phyloP scores from a whole-genome alignment of 2,329 filamentous ascomycete genomes.

The Plenodomus tracheiphilus region DNA sequence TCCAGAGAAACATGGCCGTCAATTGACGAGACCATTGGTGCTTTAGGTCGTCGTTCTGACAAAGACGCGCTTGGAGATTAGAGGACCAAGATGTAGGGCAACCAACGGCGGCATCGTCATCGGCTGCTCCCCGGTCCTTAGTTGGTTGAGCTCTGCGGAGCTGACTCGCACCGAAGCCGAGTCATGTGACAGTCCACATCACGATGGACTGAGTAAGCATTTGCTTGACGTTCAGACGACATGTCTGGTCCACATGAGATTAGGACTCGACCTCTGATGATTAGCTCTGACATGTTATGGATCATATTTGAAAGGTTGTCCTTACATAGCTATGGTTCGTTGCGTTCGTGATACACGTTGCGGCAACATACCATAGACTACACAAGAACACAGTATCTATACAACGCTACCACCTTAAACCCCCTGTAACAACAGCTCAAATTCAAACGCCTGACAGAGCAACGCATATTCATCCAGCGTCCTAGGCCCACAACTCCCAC shows the following conservation, averaged over 20 bases:
- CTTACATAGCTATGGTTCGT: too few species aligned
- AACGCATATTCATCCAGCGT: slow-evolving; percentile 48
- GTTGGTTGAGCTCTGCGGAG: neutral
- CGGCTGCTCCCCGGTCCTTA: neutral
- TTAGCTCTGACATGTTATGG: too few species aligned
- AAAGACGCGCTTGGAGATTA: neutral
- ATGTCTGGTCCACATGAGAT: too few species aligned
- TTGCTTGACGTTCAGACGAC: too few species aligned
- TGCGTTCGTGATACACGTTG: too few species aligned
- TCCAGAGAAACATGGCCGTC: neutral
- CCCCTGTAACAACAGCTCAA: slow-evolving; percentile 32
- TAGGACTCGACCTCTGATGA: too few species aligned
- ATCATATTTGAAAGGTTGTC: too few species aligned
- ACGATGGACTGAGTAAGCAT: neutral
- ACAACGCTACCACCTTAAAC: too few species aligned
- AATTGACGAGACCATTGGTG: neutral
- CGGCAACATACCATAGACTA: too few species aligned
- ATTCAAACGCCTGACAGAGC: slow-evolving; percentile 44
- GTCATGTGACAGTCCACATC: neutral
- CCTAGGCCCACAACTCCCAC: slow-evolving; percentile 64
- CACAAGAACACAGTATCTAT: too few species aligned
- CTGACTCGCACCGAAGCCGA: neutral
- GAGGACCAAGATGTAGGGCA: neutral
- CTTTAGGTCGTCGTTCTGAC: neutral
- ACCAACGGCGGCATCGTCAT: neutral